A percentile compares a stretch with the other conserved stretches of the same genome.
These are phyloP conservation scores for Aspergillus thermomutatus DNA, from an alignment of 2,329 filamentous ascomycete genomes.

Conservation along the genomic window DNA sequence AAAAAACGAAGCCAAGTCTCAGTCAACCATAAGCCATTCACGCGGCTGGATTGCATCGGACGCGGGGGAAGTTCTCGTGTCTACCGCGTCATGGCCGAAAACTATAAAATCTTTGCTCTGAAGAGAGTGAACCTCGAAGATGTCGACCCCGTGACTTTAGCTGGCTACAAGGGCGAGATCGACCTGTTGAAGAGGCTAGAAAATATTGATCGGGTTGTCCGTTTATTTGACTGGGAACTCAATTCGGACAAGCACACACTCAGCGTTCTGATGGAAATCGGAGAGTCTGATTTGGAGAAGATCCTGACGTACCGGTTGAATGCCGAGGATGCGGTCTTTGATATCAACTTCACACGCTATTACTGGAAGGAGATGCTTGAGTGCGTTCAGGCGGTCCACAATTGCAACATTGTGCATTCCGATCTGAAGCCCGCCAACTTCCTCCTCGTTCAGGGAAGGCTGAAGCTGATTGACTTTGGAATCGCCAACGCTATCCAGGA, in stretches of 20 bases:
- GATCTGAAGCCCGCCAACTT: conserved; percentile 98
- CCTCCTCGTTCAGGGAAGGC: conserved; percentile 79
- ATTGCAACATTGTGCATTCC: conserved; percentile 89
- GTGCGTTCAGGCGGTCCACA: conserved; percentile 85
- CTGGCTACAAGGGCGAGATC: conserved; percentile 92
- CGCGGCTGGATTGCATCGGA: conserved; percentile 83
- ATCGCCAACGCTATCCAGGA: conserved; percentile 98
- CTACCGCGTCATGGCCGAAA: conserved; percentile 94
- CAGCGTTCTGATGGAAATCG: conserved; percentile 93
- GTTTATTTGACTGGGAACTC: conserved; percentile 86
- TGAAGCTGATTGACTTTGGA: conserved; percentile 98
- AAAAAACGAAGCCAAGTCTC: conserved; percentile 80
- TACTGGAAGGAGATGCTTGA: conserved; percentile 99
- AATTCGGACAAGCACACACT: conserved; percentile 88
- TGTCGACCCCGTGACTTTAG: conserved; percentile 77
- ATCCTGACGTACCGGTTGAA: conserved; percentile 73
- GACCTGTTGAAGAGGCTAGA: conserved; percentile 79
- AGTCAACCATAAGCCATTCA: conserved; percentile 89
- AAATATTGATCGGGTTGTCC: conserved; percentile 84
- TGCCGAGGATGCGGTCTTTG: conserved; percentile 70
- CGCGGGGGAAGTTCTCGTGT: conserved; percentile 92
- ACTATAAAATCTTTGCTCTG: conserved; percentile 89
- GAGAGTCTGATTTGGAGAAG: conserved; percentile 87
- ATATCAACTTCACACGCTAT: conserved; percentile 88
- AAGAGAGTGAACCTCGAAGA: conserved; percentile 91